Evolutionary conservation across 352 stramenopile genomes (phyloP).

Genomic region (Phytophthora citrophthora): DNA sequence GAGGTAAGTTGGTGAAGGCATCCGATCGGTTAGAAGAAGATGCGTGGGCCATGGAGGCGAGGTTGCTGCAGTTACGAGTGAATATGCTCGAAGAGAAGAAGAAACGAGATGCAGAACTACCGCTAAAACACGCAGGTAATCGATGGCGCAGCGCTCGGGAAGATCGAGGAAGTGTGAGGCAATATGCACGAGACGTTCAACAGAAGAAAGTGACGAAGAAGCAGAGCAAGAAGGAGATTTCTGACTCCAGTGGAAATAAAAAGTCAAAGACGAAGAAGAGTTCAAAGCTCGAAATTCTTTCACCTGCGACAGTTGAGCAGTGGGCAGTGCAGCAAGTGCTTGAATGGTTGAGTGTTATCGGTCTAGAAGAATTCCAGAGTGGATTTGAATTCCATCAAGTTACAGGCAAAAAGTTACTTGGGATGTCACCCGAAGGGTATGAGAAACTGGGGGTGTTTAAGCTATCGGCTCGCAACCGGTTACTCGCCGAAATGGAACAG

Average conservation of each 20-base stretch:
- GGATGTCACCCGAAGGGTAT: slow-evolving; percentile 52
- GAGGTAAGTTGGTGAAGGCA: slow-evolving; percentile 30
- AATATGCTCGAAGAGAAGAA: slow-evolving; percentile 75
- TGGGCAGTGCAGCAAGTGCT: slow-evolving; percentile 69
- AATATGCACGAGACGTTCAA: slow-evolving; percentile 74
- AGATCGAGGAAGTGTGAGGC: slow-evolving; percentile 71
- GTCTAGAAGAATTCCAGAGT: slow-evolving; percentile 66
- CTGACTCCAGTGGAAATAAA: slow-evolving; percentile 11
- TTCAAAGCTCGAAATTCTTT: slow-evolving; percentile 39
- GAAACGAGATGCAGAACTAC: slow-evolving; percentile 56
- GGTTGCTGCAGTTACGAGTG: slow-evolving; percentile 58
- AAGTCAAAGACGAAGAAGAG: slow-evolving; percentile 24
- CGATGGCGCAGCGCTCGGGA: slow-evolving; percentile 81
- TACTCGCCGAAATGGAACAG: slow-evolving; percentile 61
- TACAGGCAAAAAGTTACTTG: slow-evolving; percentile 54
- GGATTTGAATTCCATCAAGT: slow-evolving; percentile 86
- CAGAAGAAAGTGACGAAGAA: slow-evolving; percentile 42
- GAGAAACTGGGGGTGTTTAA: slow-evolving; percentile 59
- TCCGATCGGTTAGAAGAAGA: slow-evolving; percentile 78
- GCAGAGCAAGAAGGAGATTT: slow-evolving; percentile 8
- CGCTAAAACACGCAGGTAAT: slow-evolving; percentile 67
- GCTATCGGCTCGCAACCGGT: slow-evolving; percentile 61
- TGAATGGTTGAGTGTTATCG: slow-evolving; percentile 66
- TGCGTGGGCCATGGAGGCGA: slow-evolving; percentile 72
- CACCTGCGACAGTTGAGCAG: slow-evolving; percentile 42